These are phyloP conservation scores for Sugiyamaella chiloensis DNA, from an alignment of 805 yeast species.

Conservation along the genomic window DNA sequence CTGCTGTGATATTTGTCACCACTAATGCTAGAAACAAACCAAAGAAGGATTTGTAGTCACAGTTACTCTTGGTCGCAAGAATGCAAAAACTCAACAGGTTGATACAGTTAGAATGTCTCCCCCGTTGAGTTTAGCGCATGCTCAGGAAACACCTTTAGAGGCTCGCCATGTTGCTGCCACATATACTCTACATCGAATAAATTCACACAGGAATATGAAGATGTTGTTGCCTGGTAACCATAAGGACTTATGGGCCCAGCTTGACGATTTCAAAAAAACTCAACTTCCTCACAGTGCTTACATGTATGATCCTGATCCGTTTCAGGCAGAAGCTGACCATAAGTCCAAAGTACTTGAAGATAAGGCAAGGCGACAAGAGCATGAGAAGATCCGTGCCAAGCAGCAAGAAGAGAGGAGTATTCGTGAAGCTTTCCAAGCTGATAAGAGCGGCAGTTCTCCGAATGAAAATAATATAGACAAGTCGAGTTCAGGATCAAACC, in stretches of 20 bases:
- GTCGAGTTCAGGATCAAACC: not conserved
- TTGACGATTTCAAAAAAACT: slow-evolving; percentile 58
- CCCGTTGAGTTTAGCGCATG: slow-evolving; percentile 48
- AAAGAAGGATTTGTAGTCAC: slow-evolving; percentile 61
- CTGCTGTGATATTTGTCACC: slow-evolving; percentile 13
- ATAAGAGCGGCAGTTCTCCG: slow-evolving; percentile 2
- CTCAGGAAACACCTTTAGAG: slow-evolving; percentile 80
- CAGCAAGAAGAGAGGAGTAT: slow-evolving; percentile 24
- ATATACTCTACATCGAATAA: slow-evolving; percentile 73
- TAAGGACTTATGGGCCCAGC: slow-evolving; percentile 69
- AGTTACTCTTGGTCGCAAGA: slow-evolving; percentile 63
- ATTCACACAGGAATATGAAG: slow-evolving; percentile 76
- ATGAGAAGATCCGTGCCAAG: slow-evolving; percentile 15
- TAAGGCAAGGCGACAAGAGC: slow-evolving; percentile 9
- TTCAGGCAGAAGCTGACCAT: slow-evolving; percentile 60
- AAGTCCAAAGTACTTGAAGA: slow-evolving; percentile 45
- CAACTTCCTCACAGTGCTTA: slow-evolving; percentile 51
- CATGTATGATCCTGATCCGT: slow-evolving; percentile 71
- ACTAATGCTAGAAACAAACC: slow-evolving; percentile 32
- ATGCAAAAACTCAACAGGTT: slow-evolving; percentile 75
- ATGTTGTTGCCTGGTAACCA: slow-evolving; percentile 86
- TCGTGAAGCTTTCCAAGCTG: slow-evolving; percentile 13
- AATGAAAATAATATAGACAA: not conserved
- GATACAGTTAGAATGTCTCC: slow-evolving; percentile 55
- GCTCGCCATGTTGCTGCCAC: slow-evolving; percentile 92